Conservation (phyloP, 345 rosid species). For the Arabidopsis thaliana region TAIR10.1 NC_003070.9:25082501-25083000, state of each 20-base stretch:
- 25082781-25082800: conserved; percentile 52
- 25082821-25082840: conserved; percentile 35
- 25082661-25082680: conserved; percentile 49
- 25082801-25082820: conserved; percentile 33
- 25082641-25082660: conserved; percentile 53
- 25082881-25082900: conserved; percentile 43
- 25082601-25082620: conserved; percentile 61
- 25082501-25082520: conserved; percentile 47
- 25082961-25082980: conserved; percentile 64
- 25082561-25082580: conserved; percentile 47
- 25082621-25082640: conserved; percentile 72
- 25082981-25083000: conserved; percentile 78
- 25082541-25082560: conserved; percentile 61
- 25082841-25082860: conserved; percentile 56
- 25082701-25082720: conserved; percentile 72
- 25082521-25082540: conserved; percentile 66
- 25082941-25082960: conserved; percentile 42
- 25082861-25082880: conserved; percentile 44
- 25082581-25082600: conserved; percentile 53
- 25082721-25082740: conserved; percentile 70
- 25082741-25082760: conserved; percentile 87
- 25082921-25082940: conserved; percentile 34
- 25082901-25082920: conserved; percentile 39
- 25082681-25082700: conserved; percentile 59
- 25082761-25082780: conserved; percentile 72